phyloP scores from a whole-genome alignment of 768 basidiomycete genomes.

The Kwoniella dendrophila region DNA sequence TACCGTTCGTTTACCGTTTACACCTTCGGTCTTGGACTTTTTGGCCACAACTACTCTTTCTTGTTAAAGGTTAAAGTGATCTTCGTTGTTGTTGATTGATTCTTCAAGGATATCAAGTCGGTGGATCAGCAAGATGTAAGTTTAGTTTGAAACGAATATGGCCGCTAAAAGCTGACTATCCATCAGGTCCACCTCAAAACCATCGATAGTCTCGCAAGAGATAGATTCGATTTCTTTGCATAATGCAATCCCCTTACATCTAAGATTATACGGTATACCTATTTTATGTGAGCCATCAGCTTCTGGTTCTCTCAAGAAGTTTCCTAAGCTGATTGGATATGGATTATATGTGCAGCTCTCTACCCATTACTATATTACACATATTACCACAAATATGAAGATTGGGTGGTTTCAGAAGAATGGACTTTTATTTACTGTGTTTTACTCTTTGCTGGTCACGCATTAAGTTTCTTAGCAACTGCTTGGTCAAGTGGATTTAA shows the following conservation, averaged over 20 bases:
- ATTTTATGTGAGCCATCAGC: slow-evolving; percentile 51
- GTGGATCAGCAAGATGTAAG: slow-evolving; percentile 17
- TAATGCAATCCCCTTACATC: slow-evolving; percentile 53
- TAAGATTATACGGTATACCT: slow-evolving; percentile 56
- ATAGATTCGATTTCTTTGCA: slow-evolving; percentile 56
- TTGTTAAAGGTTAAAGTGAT: neutral
- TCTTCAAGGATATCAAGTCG: neutral
- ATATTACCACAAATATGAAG: slow-evolving; percentile 86
- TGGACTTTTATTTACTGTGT: slow-evolving; percentile 97
- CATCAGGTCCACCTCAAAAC: slow-evolving; percentile 21
- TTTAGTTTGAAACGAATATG: neutral
- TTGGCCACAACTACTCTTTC: neutral
- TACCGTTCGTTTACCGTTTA: no score
- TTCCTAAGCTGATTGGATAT: neutral
- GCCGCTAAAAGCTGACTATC: neutral
- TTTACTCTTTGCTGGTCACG: slow-evolving; percentile 79
- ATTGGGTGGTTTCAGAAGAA: slow-evolving; percentile 89
- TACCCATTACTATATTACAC: slow-evolving; percentile 66
- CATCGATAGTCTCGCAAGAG: slow-evolving; percentile 54
- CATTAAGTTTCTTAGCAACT: slow-evolving; percentile 87
- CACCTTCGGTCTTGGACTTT: neutral
- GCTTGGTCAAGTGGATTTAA: slow-evolving; percentile 81
- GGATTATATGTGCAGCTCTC: slow-evolving; percentile 29
- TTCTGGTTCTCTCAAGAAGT: neutral
- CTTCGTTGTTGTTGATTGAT: neutral